Base-by-base conservation (phyloP, 164 flowering plant genomes). In the Liriodendron chinense region DNA sequence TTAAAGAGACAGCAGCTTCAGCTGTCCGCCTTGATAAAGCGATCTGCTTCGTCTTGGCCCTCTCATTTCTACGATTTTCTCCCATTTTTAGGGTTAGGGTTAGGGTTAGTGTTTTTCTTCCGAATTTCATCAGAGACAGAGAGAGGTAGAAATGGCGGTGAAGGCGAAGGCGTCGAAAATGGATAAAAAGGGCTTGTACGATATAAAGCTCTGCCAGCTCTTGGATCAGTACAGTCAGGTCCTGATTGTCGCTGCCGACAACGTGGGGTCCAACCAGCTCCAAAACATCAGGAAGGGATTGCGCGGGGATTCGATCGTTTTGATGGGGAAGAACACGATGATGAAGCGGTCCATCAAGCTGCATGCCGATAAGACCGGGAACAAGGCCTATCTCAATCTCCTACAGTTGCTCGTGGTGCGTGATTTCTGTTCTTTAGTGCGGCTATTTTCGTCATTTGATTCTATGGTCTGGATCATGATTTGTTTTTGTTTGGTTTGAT, bases 291-390 rank as follows among this genome's bases (percentile, higher is more conserved):
- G 98, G 7, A 82, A 76, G 74, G 98, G 87, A 59, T 72, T 87
- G 2, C 78, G 86, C n/a, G 85, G 81, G 0, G 86, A 87, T 13
- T 85, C 87, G 1, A 76, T 83, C 9, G 89, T 92, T 7, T 80
- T 92, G 62, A 91, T 92, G 97, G 97, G 94, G 1, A 92, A 92
- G 87, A 86, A 85, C 72, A 85, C 87, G 16, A 83, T 86, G 89
- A 86, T 86, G 87, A 86, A 86, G 80, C 70, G 87, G 7, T 77
- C 84, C 1, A 49, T 85, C 12, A 65, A 83, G 68, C 77, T 86
- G 67, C 85, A 84, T 48, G 66, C 89, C 50, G 87, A 86, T 75
- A 82, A 73, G 69, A 86, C 87, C 16, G 86, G 87, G 2, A 86
- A 86, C 77, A 64, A 77, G 21, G 86, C 78, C 6, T 83, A 73